Base-by-base conservation (phyloP, 768 basidiomycete genomes). In the Lentinula detonsa region DNA sequence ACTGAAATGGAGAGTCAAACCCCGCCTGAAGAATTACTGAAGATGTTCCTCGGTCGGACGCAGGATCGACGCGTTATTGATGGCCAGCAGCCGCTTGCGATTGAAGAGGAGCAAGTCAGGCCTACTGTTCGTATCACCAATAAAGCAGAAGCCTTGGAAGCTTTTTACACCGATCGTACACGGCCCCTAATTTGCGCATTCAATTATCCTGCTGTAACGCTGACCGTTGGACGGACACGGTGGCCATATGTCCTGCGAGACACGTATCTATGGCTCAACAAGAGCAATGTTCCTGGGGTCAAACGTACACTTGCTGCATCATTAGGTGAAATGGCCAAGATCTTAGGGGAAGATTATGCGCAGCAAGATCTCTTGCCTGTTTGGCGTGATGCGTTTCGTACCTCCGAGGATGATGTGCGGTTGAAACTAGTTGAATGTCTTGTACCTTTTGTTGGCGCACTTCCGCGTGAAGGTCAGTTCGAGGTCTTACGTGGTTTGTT, bases 201-300 rank as follows among this genome's bases (percentile, higher is more conserved):
- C 74, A 93, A 97, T 74, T 90, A 91, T 68, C 96, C 96, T 23
- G 95, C 94, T 5, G 91, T 98, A 7, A 85, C 87, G 3, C 79
- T 94, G 5, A 90, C 94, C 0, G 77, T 97, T 31, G 96, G 96
- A 4, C 74, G 75, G 11, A 72, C 74, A 1, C 82, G 91, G 49
- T 98, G 96, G 96, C 65, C 63, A 61, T 66, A 59, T 35, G 83
- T 88, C 61, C 73, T 98, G 23, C 83, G 88, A 18, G 79, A 81
- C 3, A 74, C 84, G 48, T 95, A 95, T 74, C 71, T 81, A 18
- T 74, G 80, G 8, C 78, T 98, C 16, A 80, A 89, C 31, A 73
- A 78, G n/a, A 82, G 86, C 67, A 76, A 75, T 16, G 79, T 80
- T 7, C 70, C 77, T 43, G 87, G 88, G 62, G 87, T 96, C 23